Conservation (phyloP, 805 yeast genomes). For the Zygosaccharomyces pseudorouxii region DNA sequence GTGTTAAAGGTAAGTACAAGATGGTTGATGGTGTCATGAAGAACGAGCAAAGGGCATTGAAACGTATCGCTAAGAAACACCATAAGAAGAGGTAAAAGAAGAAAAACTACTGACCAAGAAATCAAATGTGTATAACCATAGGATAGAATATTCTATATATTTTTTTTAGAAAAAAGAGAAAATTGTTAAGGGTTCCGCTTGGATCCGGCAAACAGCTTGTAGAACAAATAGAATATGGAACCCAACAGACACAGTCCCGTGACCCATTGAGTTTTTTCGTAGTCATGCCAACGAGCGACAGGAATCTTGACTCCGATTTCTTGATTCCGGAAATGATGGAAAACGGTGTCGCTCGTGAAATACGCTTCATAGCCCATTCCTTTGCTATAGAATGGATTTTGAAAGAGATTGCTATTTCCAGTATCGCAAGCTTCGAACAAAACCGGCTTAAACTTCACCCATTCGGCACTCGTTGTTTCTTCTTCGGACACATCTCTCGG, state of each 20-base stretch:
- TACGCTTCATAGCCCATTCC: conserved; percentile 43
- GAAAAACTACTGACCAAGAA: not conserved
- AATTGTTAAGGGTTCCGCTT: not conserved
- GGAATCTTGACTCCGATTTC: conserved; percentile 39
- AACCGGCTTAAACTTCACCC: conserved; percentile 36
- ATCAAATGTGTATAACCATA: not conserved
- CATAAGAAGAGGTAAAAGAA: conserved; percentile 41
- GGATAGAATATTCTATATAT: conserved; percentile 4
- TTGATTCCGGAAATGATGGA: conserved; percentile 34
- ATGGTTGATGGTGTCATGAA: conserved; percentile 98
- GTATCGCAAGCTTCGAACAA: conserved; percentile 51
- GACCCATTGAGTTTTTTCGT: conserved; percentile 30
- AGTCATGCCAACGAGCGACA: conserved; percentile 35
- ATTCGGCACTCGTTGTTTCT: conserved; percentile 13
- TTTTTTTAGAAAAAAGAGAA: conserved; percentile 1
- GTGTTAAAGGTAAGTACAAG: conserved; percentile 94
- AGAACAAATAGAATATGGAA: conserved; percentile 35
- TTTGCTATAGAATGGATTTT: conserved; percentile 39
- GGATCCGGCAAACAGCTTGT: conserved; percentile 17
- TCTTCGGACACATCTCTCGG: conserved; percentile 33
- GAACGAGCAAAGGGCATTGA: conserved; percentile 93
- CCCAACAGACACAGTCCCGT: conserved; percentile 37
- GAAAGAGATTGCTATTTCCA: conserved; percentile 18
- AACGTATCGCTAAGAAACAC: conserved; percentile 82
- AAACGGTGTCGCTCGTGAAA: conserved; percentile 45